phyloP scores from a whole-genome alignment of 345 rosid genomes.

The Barbarea vulgaris region DNA sequence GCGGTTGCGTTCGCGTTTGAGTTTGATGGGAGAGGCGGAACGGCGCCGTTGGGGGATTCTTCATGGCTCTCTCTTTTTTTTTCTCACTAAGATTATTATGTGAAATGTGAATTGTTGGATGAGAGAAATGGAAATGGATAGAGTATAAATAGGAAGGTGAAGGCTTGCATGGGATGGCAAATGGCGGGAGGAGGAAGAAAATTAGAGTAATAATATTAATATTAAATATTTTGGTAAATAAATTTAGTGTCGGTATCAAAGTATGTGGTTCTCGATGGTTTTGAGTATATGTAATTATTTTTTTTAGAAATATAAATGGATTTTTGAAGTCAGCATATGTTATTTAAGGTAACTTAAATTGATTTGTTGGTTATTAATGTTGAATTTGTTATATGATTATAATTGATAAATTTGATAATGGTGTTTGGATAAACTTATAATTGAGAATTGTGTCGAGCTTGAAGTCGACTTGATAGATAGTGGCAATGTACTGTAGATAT shows the following conservation, averaged over 20 bases:
- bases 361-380: not conserved
- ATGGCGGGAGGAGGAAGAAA: conserved; percentile 29
- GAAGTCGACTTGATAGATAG: not conserved
- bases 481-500: not conserved
- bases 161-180: conserved; percentile 31
- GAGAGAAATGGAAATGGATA: not conserved
- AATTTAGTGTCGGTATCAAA: too few species aligned
- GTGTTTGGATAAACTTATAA: not conserved
- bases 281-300: too few species aligned
- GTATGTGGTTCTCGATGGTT: not conserved
- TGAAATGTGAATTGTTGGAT: not conserved
- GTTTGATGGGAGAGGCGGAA: not conserved
- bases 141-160: conserved; percentile 6
- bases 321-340: too few species aligned
- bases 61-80: not conserved
- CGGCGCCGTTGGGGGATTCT: conserved; percentile 18
- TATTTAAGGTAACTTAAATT: not conserved
- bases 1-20: conserved; percentile 26
- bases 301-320: too few species aligned
- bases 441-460: not conserved
- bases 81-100: not conserved
- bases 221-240: not conserved
- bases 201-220: not conserved
- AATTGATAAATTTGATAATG: not conserved
- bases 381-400: not conserved